Percentiles rank a stretch among this genome's conserved stretches.
Evolutionary conservation across 352 stramenopile species (phyloP).

Genomic region (Elongisporangium prolatum): DNA sequence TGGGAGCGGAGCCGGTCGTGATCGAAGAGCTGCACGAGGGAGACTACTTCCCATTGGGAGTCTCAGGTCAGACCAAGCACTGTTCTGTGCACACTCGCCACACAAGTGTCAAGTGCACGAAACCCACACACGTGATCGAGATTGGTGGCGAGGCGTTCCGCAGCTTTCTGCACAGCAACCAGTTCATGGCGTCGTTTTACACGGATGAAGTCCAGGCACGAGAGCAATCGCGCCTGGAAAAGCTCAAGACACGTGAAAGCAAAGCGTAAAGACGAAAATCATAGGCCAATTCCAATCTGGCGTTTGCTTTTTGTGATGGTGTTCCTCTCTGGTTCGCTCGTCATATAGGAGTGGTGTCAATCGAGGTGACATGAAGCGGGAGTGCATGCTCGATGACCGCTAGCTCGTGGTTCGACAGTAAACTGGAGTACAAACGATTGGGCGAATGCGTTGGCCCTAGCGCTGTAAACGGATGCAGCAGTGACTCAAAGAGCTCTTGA

Average conservation of each 20-base stretch:
- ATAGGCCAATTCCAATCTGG: constrained; percentile 19
- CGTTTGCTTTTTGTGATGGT: constrained; percentile 11
- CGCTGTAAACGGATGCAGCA: constrained; percentile 40
- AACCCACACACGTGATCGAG: constrained; percentile 68
- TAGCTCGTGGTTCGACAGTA: constrained; percentile 37
- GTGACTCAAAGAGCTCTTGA: constrained; percentile 33
- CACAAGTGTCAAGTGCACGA: constrained; percentile 64
- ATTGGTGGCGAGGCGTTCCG: constrained; percentile 80
- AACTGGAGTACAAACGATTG: constrained; percentile 38
- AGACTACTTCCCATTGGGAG: constrained; percentile 79
- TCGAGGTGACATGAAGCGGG: constrained; percentile 12
- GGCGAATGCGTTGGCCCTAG: constrained; percentile 32
- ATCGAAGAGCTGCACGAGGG: constrained; percentile 67
- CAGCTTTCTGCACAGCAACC: constrained; percentile 79
- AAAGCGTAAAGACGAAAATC: constrained; percentile 14
- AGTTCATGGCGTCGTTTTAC: constrained; percentile 81
- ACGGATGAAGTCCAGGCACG: constrained; percentile 62
- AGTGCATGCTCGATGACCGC: constrained; percentile 29
- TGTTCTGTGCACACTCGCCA: constrained; percentile 68
- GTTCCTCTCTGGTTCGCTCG: background rate
- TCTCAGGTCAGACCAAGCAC: constrained; percentile 58
- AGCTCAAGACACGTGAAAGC: constrained; percentile 20
- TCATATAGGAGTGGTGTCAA: constrained; percentile 5
- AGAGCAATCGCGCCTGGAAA: constrained; percentile 56
- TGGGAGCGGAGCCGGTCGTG: constrained; percentile 20